Conservation (phyloP, 2,329 filamentous ascomycete genomes). For the Diplodia sapinea region DNA sequence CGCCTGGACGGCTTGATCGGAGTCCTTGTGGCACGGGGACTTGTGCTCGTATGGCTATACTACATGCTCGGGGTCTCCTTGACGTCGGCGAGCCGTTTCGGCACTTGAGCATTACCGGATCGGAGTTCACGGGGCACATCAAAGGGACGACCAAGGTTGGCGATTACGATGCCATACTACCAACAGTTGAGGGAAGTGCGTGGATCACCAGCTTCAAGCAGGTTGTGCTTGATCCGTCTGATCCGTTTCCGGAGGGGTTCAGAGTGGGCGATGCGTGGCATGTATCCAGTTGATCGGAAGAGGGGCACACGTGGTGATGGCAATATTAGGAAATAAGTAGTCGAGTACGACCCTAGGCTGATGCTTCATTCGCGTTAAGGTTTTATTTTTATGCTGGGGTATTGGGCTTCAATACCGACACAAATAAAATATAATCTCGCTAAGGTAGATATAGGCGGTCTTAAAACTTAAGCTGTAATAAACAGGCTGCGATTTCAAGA, state of each 20-base stretch:
- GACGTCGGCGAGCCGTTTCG: not conserved
- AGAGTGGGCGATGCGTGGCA: not conserved
- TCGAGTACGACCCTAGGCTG: no score
- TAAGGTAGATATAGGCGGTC: no score
- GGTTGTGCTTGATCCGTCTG: not conserved
- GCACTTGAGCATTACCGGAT: not conserved
- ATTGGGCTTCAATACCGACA: no score
- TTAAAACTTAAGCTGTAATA: no score
- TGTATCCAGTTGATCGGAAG: not conserved
- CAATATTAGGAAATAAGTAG: no score
- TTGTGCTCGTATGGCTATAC: not conserved
- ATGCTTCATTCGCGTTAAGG: no score
- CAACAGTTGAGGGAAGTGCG: not conserved
- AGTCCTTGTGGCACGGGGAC: not conserved
- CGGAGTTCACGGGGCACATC: not conserved
- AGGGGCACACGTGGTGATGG: no score
- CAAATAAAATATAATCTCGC: no score
- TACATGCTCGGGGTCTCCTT: not conserved
- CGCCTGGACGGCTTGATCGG: not conserved
- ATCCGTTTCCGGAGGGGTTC: not conserved
- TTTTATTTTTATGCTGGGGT: no score
- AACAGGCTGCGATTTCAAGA: no score
- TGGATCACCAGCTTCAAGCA: not conserved
- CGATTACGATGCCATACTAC: not conserved
- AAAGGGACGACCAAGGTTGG: not conserved